Evolutionary conservation across 1,284 basidiomycete genomes (phyloP), one percentile per base, ranked within the genome.

Genomic region (Tausonia pullulans): DNA sequence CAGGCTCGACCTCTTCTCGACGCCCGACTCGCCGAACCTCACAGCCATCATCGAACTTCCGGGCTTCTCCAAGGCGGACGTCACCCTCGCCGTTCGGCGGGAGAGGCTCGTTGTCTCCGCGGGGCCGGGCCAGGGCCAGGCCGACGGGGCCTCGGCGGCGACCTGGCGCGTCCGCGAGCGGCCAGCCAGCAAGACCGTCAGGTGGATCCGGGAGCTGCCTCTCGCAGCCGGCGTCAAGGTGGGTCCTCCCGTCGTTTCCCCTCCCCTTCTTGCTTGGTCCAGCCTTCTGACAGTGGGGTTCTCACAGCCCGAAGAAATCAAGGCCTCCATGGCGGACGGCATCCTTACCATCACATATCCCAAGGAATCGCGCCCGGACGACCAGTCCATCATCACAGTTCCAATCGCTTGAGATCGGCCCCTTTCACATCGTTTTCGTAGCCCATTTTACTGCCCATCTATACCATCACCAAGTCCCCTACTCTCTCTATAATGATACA

Each of bases 271-370:
- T 27, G 3, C 9, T 16, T n/a, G 5, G 4, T 16, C 27, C 43
- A 39, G 2, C 3, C 43, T 44, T 16, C 16, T 40, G 27, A 27
- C 13, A 27, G 13, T 46, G 9, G 6, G 5, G 11, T 13, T 8
- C 16, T 60, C 60, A 3, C 64, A 81, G 79, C 67, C 68, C 43
- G 74, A 79, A 5, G 74, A 79, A 1, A 75, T 81, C 67, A 78
- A 77, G 56, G 81, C 80, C 0, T 70, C 71, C 41, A 75, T 81
- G 76, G 76, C 78, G 16, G 67, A 80, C 53, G 81, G 80, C 10
- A 64, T 81, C 43, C 67, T 82, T 65, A 78, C 71, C 5, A 72
- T 81, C 61, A 75, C 72, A 0, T 81, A 80, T 75, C 81, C 80
- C 0, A 79, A 76, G 71, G 71, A 70, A 41, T 72, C 72, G n/a